Base-by-base conservation (phyloP, 2,329 filamentous ascomycete species). In the Pseudocercospora cruenta region DNA sequence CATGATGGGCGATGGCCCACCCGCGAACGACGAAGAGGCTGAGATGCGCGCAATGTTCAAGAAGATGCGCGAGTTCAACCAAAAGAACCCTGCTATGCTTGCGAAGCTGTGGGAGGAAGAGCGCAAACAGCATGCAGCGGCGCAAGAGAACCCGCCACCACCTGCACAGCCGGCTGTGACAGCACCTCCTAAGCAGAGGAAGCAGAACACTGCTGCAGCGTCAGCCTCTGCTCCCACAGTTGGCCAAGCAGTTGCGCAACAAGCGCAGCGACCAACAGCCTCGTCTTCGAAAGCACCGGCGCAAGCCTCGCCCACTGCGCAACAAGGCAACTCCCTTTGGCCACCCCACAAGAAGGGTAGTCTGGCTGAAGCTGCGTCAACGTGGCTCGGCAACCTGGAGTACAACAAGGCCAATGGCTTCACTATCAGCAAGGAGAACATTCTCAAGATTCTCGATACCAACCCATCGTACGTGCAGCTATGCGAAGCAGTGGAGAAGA, bases 61-160 rank as follows among this genome's bases (percentile, higher is more conserved):
- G 39, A 86, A 84, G 70, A 87, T 88, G 84, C 80, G 85, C 45
- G 82, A 87, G 67, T 82, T 86, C 65, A 86, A 87, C 66, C 76
- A 77, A 26, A 83, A 84, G 70, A 84, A 88, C 69, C 86, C 86
- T 3, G 76, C 78, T 10, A 78, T 86, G 63, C 82, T 88, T 59
- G 82, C 84, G 24, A 81, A 69, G 60, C 80, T 88, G 8, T 87
- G 85, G 85, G 85, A 87, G 63, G 77, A 86, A 78, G 80, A 87
- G 79, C 73, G 82, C 49, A 74, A 65, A 43, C 60, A 69, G 55
- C 66, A 63, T 47, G 51, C 62, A n/a, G 26, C 63, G n/a, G 47
- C 63, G 45, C 68, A 63, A 58, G 47, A 58, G 6, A 39, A 49
- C 26, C 39, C 62, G 54, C 39, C 16, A 14, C 33, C 43, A n/a